Base-by-base conservation (phyloP, 2,329 filamentous ascomycete species). In the Sporothrix brasiliensis region DNA sequence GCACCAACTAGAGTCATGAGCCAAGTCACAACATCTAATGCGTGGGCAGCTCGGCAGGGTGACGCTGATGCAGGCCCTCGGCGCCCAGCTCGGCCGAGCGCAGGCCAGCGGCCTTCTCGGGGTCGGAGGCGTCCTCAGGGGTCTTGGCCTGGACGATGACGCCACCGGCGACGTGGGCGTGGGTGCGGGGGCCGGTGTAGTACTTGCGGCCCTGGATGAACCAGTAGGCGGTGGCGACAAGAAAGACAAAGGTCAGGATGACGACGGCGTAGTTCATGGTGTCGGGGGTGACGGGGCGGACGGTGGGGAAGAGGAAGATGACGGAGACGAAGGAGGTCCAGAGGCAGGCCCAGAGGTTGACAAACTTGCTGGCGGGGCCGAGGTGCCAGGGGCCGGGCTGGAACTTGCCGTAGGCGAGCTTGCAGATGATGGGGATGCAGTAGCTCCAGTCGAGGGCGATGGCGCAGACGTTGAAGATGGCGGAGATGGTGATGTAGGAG, bases 201-300 rank as follows among this genome's bases (percentile, higher is more conserved):
- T 81, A 83, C 63, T 78, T 79, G 65, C 79, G 79, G 52, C 84
- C 84, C 6, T 76, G 74, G 67, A 80, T 73, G 71, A 77, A 82
- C 84, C 84, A 87, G 75, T 83, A 86, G 14, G 78, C 52, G 24
- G 78, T 73, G 0, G 84, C 78, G 72, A 83, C 77, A 39, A 81
- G 27, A 27, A 85, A 77, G 53, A 86, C 84, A 52, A 80, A 80
- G 4, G 76, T 79, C 52, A 86, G 74, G 73, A 85, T 85, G 14
- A 82, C 84, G 47, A 81, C 79, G n/a, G 84, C 84, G 74, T 86
- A 87, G 77, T 86, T 86, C 85, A 87, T 87, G 70, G 79, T 85
- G 39, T 80, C 78, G 11, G 83, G 77, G 1, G 78, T 79, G 30
- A 85, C 83, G 0, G 85, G 85, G 71, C 78, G 77, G 13, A 77